A percentile compares a stretch with the other conserved stretches of the same genome.
phyloP scores from a whole-genome alignment of 2,329 filamentous ascomycete genomes.

The Nothophoma quercina region DNA sequence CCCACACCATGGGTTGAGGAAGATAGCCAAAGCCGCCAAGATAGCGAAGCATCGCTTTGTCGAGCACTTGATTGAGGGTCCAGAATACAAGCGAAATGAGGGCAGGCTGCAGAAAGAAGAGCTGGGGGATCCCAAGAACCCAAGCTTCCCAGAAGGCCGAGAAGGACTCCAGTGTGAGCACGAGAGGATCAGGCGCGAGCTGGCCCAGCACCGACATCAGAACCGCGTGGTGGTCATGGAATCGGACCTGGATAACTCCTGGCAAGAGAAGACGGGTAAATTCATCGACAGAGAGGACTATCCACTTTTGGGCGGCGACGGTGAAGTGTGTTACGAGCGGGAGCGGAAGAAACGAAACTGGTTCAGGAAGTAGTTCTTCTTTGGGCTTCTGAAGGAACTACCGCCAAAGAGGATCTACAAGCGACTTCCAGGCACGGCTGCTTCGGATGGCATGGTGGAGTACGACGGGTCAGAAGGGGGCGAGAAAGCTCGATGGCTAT shows the following conservation, averaged over 20 bases:
- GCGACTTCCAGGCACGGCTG: background rate
- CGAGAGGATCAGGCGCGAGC: background rate
- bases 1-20: no score
- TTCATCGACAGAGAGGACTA: background rate
- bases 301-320: background rate
- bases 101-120: background rate
- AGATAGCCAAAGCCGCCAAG: no score
- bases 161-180: no score
- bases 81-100: background rate
- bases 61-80: background rate
- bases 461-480: background rate
- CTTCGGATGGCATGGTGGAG: no score
- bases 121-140: no score
- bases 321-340: background rate
- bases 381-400: background rate
- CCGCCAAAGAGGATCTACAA: background rate
- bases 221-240: background rate
- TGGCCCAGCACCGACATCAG: background rate
- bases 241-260: background rate
- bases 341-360: background rate
- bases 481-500: background rate
- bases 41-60: no score
- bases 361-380: background rate
- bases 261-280: background rate
- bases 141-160: no score